Evolutionary conservation across 2,329 filamentous ascomycete genomes (phyloP), one percentile per base, ranked within the genome.

Genomic region (Colletotrichum sp.): DNA sequence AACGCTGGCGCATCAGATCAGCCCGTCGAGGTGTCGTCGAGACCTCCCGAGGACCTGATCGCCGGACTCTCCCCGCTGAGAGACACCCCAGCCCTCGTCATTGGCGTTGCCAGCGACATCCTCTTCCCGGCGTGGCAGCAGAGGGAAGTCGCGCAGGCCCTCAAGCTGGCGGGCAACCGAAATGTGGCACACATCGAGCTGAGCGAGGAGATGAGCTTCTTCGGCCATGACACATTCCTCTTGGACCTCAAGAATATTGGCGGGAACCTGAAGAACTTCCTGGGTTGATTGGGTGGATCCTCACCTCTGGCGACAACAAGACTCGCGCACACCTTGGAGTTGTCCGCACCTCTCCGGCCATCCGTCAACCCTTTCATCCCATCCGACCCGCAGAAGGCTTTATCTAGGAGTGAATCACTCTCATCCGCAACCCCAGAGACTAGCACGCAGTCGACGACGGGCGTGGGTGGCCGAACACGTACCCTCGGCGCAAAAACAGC

Each of bases 121-220:
- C 87, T 99, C 43, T 99, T 99, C 86, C 97, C 97, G 0, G 96
- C 97, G 0, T 99, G 97, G 96, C 97, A 99, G 87, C 97, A 99
- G 87, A 92, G 95, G 69, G 97, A 99, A 85, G 93, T 99, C 77
- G 96, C 96, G 5, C 93, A 96, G 81, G 94, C 96, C 4, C 87
- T 99, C 78, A 91, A 92, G 75, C 89, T 91, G 39, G 91, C 91
- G 1, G 97, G 97, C 1, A 98, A 98, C 81, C 89, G 91, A 76
- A 92, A 91, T 36, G 96, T 99, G 1, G 93, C 93, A 60, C 96
- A 99, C 84, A 91, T 97, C 16, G 97, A 99, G 87, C 87, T 99
- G 66, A 97, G 96, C 39, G 95, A 98, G 86, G 96, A 98, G 86
- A 92, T 97, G 85, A 98, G 96, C 80, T 86, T 98, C 80, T 99